Conservation (phyloP, 1,139 yeast genomes). For the Debaryomyces subglobosus region DNA sequence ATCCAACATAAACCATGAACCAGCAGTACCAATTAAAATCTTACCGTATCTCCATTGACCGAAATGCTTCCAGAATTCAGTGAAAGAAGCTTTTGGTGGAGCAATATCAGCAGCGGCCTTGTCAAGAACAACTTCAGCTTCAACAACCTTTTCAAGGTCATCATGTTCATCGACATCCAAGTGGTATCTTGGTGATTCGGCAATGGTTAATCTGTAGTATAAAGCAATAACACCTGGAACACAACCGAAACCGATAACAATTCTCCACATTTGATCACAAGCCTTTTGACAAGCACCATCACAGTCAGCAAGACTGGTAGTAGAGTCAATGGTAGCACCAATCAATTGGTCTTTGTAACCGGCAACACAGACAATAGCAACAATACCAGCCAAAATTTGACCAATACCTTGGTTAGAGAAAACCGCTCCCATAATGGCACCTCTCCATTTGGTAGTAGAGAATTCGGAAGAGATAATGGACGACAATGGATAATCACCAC, state of each 20-base stretch:
- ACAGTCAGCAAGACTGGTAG: conserved; percentile 45
- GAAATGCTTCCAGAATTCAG: conserved; percentile 71
- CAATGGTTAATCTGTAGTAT: conserved; percentile 88
- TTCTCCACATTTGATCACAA: conserved; percentile 93
- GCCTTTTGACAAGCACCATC: conserved; percentile 68
- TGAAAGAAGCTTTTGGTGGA: conserved; percentile 61
- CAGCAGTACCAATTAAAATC: conserved; percentile 89
- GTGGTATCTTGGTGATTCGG: conserved; percentile 90
- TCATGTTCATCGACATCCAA: conserved; percentile 69
- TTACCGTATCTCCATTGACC: conserved; percentile 88
- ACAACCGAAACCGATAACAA: conserved; percentile 83
- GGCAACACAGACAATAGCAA: conserved; percentile 70
- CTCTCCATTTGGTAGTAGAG: conserved; percentile 92
- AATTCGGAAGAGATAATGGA: conserved; percentile 90
- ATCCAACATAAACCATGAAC: conserved; percentile 95
- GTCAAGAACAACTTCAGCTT: conserved; percentile 54
- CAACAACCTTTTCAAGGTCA: conserved; percentile 61
- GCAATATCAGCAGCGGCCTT: conserved; percentile 47
- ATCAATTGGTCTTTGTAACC: conserved; percentile 67
- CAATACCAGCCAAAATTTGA: conserved; percentile 83
- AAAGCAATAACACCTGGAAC: conserved; percentile 83
- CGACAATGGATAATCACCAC: conserved; percentile 98
- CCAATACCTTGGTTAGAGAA: conserved; percentile 95
- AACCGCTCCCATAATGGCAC: conserved; percentile 93
- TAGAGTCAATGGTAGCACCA: conserved; percentile 45